phyloP scores from a whole-genome alignment of 2,329 filamentous ascomycete genomes.

The Fusarium sp. region DNA sequence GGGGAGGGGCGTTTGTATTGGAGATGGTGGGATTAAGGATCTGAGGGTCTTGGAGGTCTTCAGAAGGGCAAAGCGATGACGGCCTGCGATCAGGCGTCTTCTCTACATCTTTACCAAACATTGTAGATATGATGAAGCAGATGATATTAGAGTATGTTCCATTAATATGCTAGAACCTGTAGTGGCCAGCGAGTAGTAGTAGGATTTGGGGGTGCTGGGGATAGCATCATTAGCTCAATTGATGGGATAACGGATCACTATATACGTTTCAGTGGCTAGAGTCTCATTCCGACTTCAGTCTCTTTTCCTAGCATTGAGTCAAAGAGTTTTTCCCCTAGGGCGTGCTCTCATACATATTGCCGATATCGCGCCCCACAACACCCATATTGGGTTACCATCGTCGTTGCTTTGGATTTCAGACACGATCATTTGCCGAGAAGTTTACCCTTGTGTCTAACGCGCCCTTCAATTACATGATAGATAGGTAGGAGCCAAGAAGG shows the following conservation, averaged over 20 bases:
- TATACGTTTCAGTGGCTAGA: slow-evolving; percentile 34
- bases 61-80: slow-evolving; percentile 15
- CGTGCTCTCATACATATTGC: slow-evolving; percentile 28
- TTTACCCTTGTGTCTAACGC: not conserved
- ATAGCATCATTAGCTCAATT: slow-evolving; percentile 1
- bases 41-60: slow-evolving; percentile 10
- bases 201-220: slow-evolving; percentile 1
- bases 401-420: slow-evolving; percentile 16
- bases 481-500: not conserved
- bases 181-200: not conserved
- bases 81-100: slow-evolving; percentile 28
- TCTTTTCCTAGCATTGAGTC: slow-evolving; percentile 10
- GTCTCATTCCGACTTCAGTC: not conserved
- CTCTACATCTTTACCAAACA: slow-evolving; percentile 44
- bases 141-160: slow-evolving; percentile 12
- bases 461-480: slow-evolving; percentile 23
- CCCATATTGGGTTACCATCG: slow-evolving; percentile 23
- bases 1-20: slow-evolving; percentile 47
- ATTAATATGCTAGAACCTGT: slow-evolving; percentile 22
- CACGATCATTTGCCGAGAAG: slow-evolving; percentile 21
- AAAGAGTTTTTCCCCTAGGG: slow-evolving; percentile 30
- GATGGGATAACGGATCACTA: slow-evolving; percentile 28
- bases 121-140: slow-evolving; percentile 27
- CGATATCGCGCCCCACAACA: slow-evolving; percentile 45
- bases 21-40: slow-evolving; percentile 45